Percentiles rank a stretch among this genome's conserved stretches.
Conservation (phyloP, 176 grass and related monocot species). For the Saccharum officinarum region DNA sequence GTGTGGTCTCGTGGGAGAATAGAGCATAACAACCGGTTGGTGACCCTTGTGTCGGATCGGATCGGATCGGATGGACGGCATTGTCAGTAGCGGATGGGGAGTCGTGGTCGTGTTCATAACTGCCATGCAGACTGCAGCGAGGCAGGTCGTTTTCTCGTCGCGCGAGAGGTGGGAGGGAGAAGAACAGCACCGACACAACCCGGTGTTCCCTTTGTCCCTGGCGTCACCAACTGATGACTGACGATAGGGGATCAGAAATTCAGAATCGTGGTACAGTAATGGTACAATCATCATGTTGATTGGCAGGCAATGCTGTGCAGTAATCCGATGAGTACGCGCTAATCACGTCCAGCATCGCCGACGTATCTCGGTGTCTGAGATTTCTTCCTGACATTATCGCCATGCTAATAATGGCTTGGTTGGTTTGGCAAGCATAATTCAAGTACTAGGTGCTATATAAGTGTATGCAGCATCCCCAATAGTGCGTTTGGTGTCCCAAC, state of each 20-base stretch:
- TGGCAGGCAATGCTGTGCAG: neutral
- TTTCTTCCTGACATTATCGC: no score
- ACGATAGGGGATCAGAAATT: neutral
- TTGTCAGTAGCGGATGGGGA: constrained; percentile 23
- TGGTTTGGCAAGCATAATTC: neutral
- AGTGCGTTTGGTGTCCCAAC: neutral
- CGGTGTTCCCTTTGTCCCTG: neutral
- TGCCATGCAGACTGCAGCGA: constrained; percentile 15
- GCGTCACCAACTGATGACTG: neutral
- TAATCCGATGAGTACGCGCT: neutral
- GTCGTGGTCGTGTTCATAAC: constrained; percentile 31
- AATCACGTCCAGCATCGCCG: neutral
- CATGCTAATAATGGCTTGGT: neutral
- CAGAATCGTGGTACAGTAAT: neutral
- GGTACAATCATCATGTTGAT: neutral
- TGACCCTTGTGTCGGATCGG: constrained; percentile 26
- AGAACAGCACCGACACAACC: constrained; percentile 2
- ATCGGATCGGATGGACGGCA: neutral
- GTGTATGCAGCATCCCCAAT: neutral
- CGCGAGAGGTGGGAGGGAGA: neutral
- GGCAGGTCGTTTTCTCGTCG: constrained; percentile 22
- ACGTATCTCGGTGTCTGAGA: neutral
- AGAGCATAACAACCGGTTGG: constrained; percentile 50
- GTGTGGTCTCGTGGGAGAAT: constrained; percentile 8
- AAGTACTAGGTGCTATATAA: neutral